phyloP scores from a whole-genome alignment of 140 eudicot genomes.

The Oenanthe javanica region DNA sequence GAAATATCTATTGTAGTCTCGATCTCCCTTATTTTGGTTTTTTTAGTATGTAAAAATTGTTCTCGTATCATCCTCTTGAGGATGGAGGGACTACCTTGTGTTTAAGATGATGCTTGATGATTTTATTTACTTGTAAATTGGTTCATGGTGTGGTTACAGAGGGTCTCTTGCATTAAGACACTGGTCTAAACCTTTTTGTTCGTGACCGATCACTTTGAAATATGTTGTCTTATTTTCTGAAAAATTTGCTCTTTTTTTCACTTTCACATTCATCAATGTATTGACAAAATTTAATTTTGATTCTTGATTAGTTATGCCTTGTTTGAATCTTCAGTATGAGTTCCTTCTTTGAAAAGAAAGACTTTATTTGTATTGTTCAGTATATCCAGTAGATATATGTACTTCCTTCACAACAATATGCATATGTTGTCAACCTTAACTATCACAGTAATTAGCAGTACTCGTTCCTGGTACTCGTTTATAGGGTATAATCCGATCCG shows the following conservation, averaged over 20 bases:
- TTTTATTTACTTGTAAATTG: neutral
- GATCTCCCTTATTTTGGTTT: neutral
- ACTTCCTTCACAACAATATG: neutral
- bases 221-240: neutral
- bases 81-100: neutral
- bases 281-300: neutral
- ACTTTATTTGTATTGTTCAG: neutral
- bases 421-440: neutral
- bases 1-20: neutral
- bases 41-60: neutral
- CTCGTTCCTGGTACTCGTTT: too few species aligned
- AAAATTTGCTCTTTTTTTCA: too few species aligned
- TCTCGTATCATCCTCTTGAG: neutral
- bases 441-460: too few species aligned
- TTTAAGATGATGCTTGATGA: neutral
- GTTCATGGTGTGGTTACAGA: neutral
- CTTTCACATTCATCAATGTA: neutral
- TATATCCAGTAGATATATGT: neutral
- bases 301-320: neutral
- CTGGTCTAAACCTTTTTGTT: neutral
- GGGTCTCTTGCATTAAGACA: neutral
- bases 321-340: neutral
- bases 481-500: too few species aligned
- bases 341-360: neutral
- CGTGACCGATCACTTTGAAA: neutral